Evolutionary conservation across 2,329 filamentous ascomycete genomes (phyloP).

Genomic region (Berkeleyomyces basicola): DNA sequence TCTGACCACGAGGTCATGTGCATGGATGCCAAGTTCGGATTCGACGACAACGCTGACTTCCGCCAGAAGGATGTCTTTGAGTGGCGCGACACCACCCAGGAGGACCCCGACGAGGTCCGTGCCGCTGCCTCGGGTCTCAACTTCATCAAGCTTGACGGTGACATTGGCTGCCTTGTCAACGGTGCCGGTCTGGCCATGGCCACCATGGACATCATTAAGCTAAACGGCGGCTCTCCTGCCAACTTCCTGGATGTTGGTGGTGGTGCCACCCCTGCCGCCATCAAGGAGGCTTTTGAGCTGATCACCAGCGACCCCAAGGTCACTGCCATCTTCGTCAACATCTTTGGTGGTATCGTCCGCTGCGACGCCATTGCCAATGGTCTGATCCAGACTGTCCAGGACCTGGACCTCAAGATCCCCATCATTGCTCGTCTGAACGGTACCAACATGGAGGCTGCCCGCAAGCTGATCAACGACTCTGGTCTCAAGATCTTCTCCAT

Average conservation of each 20-base stretch:
- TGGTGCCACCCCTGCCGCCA: conserved; percentile 89
- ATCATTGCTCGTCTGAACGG: conserved; percentile 96
- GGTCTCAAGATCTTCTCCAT: conserved; percentile 99
- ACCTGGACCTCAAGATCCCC: conserved; percentile 88
- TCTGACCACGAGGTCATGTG: conserved; percentile 95
- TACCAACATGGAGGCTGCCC: conserved; percentile 92
- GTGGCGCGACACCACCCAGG: conserved; percentile 87
- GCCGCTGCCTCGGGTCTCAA: conserved; percentile 89
- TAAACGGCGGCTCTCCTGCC: conserved; percentile 87
- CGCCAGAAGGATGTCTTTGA: conserved; percentile 91
- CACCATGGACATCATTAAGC: conserved; percentile 99
- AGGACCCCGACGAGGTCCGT: conserved; percentile 94
- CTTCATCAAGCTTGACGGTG: conserved; percentile 99
- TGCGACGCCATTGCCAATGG: conserved; percentile 96
- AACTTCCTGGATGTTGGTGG: conserved; percentile 99
- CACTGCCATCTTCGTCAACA: conserved; percentile 98
- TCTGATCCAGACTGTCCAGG: conserved; percentile 84
- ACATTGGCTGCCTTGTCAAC: conserved; percentile 98
- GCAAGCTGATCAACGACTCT: conserved; percentile 87
- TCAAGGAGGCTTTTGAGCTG: conserved; percentile 94
- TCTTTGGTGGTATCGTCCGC: conserved; percentile 96
- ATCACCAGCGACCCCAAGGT: conserved; percentile 98
- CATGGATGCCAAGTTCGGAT: conserved; percentile 98
- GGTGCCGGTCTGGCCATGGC: conserved; percentile 98
- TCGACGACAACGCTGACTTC: conserved; percentile 98